A percentile compares a stretch with the other conserved stretches of the same genome.
These are phyloP conservation scores for Hyphodiscus sp. DNA, from an alignment of 2,329 filamentous ascomycete genomes.

Conservation along the genomic window DNA sequence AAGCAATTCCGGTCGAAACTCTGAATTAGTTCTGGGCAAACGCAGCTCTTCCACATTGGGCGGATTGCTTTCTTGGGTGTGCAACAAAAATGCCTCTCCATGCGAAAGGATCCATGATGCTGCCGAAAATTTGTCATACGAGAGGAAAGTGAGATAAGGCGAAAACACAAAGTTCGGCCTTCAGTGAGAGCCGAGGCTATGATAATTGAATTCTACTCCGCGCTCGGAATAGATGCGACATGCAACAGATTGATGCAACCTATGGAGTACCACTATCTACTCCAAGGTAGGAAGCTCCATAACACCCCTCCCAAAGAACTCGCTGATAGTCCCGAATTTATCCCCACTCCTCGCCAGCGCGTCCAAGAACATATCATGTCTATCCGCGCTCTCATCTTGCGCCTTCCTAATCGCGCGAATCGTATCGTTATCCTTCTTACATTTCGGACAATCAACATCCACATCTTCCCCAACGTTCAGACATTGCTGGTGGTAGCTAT, in stretches of 20 bases:
- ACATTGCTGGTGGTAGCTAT: slow-evolving; percentile 92
- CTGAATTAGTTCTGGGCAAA: too few relatives aligned
- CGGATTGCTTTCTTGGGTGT: not conserved
- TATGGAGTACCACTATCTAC: not conserved
- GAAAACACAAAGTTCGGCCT: not conserved
- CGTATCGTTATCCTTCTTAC: slow-evolving; percentile 76
- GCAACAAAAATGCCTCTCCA: not conserved
- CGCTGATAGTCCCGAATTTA: slow-evolving; percentile 82
- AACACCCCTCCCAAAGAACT: slow-evolving; percentile 92
- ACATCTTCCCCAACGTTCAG: slow-evolving; percentile 58
- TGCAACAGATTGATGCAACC: not conserved
- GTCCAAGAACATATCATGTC: slow-evolving; percentile 83
- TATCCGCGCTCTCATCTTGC: slow-evolving; percentile 78
- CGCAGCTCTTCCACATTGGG: not conserved
- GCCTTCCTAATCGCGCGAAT: slow-evolving; percentile 80
- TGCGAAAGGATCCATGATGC: not conserved
- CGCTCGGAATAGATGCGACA: not conserved
- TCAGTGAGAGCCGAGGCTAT: not conserved
- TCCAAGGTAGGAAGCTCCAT: slow-evolving; percentile 50
- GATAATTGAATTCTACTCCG: not conserved
- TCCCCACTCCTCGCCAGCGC: slow-evolving; percentile 73
- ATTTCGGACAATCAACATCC: slow-evolving; percentile 77
- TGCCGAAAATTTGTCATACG: not conserved
- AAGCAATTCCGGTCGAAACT: not conserved
- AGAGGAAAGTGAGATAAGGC: not conserved